phyloP scores from a whole-genome alignment of 768 basidiomycete genomes.

The Serendipita sp. region DNA sequence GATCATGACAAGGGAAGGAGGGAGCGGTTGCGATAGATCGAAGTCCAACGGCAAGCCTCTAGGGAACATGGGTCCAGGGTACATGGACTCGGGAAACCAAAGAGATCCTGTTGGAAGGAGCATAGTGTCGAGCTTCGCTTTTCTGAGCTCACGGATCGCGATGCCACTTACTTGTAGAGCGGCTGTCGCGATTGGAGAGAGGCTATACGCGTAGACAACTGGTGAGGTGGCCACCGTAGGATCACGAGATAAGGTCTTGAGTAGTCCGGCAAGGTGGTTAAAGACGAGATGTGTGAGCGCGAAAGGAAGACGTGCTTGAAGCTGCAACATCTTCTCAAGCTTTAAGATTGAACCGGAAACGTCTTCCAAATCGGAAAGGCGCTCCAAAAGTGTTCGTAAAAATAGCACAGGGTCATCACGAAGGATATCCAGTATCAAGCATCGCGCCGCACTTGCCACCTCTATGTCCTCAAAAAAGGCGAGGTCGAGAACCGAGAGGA shows the following conservation, averaged over 20 bases:
- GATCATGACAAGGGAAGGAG: slow-evolving; percentile 34
- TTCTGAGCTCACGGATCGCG: slow-evolving; percentile 53
- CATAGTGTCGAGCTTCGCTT: slow-evolving; percentile 54
- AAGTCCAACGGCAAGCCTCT: slow-evolving; percentile 19
- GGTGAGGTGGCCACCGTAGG: background rate
- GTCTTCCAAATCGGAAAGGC: slow-evolving; percentile 35
- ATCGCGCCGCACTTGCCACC: slow-evolving; percentile 42
- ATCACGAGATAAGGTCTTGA: slow-evolving; percentile 26
- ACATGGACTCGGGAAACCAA: slow-evolving; percentile 48
- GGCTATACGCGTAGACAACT: slow-evolving; percentile 34
- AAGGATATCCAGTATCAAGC: slow-evolving; percentile 47
- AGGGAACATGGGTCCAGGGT: slow-evolving; percentile 48
- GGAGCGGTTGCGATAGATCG: slow-evolving; percentile 24
- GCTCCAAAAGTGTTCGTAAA: slow-evolving; percentile 44
- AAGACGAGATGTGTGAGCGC: slow-evolving; percentile 49
- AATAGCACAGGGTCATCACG: slow-evolving; percentile 60
- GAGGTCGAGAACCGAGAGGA: slow-evolving; percentile 38
- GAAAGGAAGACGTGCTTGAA: slow-evolving; percentile 42
- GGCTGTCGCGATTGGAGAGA: slow-evolving; percentile 45
- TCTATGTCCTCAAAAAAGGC: slow-evolving; percentile 36
- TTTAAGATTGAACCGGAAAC: slow-evolving; percentile 33
- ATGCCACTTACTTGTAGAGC: slow-evolving; percentile 53
- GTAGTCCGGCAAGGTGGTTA: slow-evolving; percentile 53
- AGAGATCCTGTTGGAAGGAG: slow-evolving; percentile 54
- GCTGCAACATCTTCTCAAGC: slow-evolving; percentile 42